A percentile compares a stretch with the other conserved stretches of the same genome.
phyloP scores from a whole-genome alignment of 192 early-diverging fungal species.

The Geranomyces michiganensis region DNA sequence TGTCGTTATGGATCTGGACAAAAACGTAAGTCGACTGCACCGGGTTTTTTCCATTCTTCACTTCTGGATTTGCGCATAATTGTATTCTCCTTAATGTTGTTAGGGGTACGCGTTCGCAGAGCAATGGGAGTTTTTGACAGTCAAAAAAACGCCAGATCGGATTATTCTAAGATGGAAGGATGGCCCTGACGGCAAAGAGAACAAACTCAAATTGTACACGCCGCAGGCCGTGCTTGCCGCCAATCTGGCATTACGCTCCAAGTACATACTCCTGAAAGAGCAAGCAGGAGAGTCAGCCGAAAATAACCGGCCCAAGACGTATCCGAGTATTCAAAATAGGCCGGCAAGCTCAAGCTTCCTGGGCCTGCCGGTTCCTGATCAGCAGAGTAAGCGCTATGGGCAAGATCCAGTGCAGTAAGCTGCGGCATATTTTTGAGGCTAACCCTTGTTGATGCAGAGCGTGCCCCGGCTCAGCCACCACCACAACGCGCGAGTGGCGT shows the following conservation, averaged over 20 bases:
- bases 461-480: too few species aligned
- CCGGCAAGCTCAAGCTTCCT: too few species aligned
- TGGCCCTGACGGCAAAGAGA: conserved; percentile 20
- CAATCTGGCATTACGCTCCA: conserved; percentile 36
- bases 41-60: neutral
- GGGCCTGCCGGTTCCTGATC: too few species aligned
- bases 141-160: conserved; percentile 20
- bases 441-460: too few species aligned
- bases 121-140: conserved; percentile 17
- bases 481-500: neutral
- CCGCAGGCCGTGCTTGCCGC: conserved; percentile 36
- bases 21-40: conserved; percentile 37
- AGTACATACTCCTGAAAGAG: conserved; percentile 35
- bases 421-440: too few species aligned
- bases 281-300: conserved; percentile 5
- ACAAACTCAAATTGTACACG: conserved; percentile 29
- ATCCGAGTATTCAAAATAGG: too few species aligned
- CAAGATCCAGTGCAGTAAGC: too few species aligned
- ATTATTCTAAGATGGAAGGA: conserved; percentile 28
- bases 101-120: conserved; percentile 33
- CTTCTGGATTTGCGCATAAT: neutral
- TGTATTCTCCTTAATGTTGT: too few species aligned
- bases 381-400: too few species aligned
- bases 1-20: conserved; percentile 51
- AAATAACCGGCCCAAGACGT: neutral